A percentile compares a stretch with the other conserved stretches of the same genome.
These are phyloP conservation scores for Sordariomycetes sp. DNA, from an alignment of 2,329 filamentous ascomycete species.

Conservation along the genomic window DNA sequence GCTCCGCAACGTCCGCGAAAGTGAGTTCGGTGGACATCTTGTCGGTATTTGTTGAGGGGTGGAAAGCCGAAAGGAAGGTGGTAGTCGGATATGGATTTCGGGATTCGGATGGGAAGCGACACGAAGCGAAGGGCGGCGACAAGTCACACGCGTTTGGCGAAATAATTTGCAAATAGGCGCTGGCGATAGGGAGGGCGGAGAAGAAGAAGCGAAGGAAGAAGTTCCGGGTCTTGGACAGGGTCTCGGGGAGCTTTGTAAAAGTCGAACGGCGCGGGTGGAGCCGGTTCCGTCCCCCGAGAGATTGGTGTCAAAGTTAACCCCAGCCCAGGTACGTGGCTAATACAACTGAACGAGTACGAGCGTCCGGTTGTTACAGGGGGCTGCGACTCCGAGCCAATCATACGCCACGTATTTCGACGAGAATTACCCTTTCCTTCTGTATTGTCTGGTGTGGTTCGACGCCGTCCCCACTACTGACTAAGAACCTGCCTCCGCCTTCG, in stretches of 20 bases:
- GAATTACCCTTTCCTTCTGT: background rate
- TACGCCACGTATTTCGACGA: background rate
- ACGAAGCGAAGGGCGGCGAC: background rate
- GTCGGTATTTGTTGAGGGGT: constrained; percentile 10
- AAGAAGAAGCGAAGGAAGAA: background rate
- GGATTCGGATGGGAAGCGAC: background rate
- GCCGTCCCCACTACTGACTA: background rate
- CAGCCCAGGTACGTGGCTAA: background rate
- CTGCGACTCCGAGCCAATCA: background rate
- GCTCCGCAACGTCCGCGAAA: constrained; percentile 68
- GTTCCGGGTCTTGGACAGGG: constrained; percentile 5
- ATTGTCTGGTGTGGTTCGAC: background rate
- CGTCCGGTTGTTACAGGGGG: background rate
- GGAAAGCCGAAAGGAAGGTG: background rate
- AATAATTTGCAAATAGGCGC: background rate
- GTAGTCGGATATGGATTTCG: background rate
- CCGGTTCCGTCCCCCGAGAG: constrained; percentile 2
- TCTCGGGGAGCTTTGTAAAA: constrained; percentile 2
- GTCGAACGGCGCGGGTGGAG: constrained; percentile 5
- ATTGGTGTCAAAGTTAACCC: background rate
- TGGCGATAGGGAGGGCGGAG: background rate
- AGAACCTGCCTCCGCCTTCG: background rate
- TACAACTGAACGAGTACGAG: background rate
- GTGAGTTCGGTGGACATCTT: constrained; percentile 43
- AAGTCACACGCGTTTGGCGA: background rate